phyloP scores from a whole-genome alignment of 31 red algal species.

The Porphyra umbilicalis region DNA sequence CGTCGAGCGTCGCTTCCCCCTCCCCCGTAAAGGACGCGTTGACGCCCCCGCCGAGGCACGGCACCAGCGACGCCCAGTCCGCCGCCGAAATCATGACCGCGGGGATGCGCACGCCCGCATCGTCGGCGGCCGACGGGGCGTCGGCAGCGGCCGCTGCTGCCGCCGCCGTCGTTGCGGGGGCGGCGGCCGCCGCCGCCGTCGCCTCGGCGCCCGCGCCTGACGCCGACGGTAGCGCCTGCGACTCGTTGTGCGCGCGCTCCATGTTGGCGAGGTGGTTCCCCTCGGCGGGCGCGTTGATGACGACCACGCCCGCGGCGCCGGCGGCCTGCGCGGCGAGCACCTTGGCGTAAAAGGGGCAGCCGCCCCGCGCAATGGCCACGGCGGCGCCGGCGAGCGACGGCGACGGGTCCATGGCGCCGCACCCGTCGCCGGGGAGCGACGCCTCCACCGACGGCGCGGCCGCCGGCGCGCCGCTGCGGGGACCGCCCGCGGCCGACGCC shows the following conservation, averaged over 20 bases:
- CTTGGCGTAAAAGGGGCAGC: constrained; percentile 80
- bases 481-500: neutral
- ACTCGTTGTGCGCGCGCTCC: constrained; percentile 45
- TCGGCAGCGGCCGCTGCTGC: neutral
- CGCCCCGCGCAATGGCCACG: constrained; percentile 53
- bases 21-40: constrained; percentile 44
- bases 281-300: constrained; percentile 54
- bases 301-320: constrained; percentile 72
- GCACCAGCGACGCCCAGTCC: constrained; percentile 49
- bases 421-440: neutral
- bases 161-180: neutral
- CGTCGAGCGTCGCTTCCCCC: constrained; percentile 52
- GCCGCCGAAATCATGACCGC: constrained; percentile 66
- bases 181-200: neutral
- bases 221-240: neutral
- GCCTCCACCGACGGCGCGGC: neutral
- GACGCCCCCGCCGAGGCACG: constrained; percentile 39
- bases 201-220: too few species aligned
- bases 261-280: constrained; percentile 68
- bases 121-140: neutral
- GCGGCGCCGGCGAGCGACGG: constrained; percentile 13
- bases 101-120: constrained; percentile 44
- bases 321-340: constrained; percentile 56
- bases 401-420: neutral
- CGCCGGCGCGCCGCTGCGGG: too few species aligned